Evolutionary conservation across 208 protist species (phyloP), one percentile per base, ranked within the genome.

Genomic region (Acanthamoeba castellanii): DNA sequence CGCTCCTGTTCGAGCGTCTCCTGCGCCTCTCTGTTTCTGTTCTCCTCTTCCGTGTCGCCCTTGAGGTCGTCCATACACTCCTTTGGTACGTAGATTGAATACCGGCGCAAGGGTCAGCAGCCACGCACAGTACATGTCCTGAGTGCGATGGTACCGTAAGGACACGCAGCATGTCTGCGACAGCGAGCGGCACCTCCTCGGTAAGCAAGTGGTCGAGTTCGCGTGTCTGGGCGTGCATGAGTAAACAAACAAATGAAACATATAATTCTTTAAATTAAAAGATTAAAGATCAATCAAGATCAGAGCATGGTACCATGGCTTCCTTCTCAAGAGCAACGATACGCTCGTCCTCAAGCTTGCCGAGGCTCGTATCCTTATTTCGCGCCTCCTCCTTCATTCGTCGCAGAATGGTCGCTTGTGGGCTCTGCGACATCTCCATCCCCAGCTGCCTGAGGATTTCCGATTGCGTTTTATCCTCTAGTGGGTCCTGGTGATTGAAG

Each of bases 361-460:
- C 14, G 25, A 30, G 68, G 20, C 32, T 30, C 68, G 11, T 30
- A 6, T 76, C 30, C 27, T 76, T 16, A 42, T 42, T 30, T 30
- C 68, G 68, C 68, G 14, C 25, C 27, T 76, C 25, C 27, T 76
- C 68, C 68, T 37, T 30, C 68, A 76, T 76, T 30, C 18, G 68
- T 32, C 68, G 68, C 13, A 76, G 68, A 9, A 76, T 27, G 68
- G 68, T 76, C 0, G 68, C 68, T 9, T 76, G 68, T 16, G 68
- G 68, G 68, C 68, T 76, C 68, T 76, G 68, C 22, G 68, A 76
- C 68, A 76, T 76, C 68, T 76, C 68, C 30, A 42, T 42, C 68
- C 7, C 25, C 68, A 76, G 68, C 68, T 34, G 68, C 68, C 27
- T 16, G 11, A 76, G 32, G 68, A 27, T 20, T 22, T 76, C 20